Conservation (phyloP, 2,329 filamentous ascomycete genomes). For the Grosmannia penicillata region DNA sequence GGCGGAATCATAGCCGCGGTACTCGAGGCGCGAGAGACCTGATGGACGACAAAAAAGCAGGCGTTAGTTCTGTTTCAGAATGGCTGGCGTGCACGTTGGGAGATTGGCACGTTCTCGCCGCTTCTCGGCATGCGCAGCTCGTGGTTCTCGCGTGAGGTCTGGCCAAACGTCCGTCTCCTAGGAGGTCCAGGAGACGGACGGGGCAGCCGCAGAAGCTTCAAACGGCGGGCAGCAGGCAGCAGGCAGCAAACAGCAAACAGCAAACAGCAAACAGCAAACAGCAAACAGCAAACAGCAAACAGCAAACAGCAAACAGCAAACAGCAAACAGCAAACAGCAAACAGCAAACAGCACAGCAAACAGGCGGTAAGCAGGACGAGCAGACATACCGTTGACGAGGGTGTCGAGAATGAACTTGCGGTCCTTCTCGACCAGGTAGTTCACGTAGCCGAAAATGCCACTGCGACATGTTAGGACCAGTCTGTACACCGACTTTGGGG, state of each 20-base stretch:
- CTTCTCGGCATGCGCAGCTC: too few species aligned
- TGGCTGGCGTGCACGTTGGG: too few species aligned
- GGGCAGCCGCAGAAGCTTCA: too few species aligned
- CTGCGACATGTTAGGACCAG: conserved; percentile 24
- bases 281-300: too few species aligned
- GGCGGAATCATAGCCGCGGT: conserved; percentile 96
- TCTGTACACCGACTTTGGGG: neutral
- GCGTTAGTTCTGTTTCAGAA: conserved; percentile 15
- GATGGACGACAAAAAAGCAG: conserved; percentile 5
- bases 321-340: neutral
- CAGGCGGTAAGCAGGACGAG: conserved; percentile 4
- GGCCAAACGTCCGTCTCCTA: too few species aligned
- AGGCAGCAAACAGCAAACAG: too few species aligned
- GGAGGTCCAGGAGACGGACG: too few species aligned
- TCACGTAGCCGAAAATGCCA: conserved; percentile 97
- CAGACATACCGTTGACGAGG: conserved; percentile 70
- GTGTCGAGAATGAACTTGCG: conserved; percentile 92
- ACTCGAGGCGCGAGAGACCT: conserved; percentile 93
- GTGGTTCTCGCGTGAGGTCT: too few species aligned
- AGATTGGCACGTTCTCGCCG: too few species aligned
- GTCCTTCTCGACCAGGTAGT: conserved; percentile 98
- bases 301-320: too few species aligned
- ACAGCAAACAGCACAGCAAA: neutral
- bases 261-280: too few species aligned
- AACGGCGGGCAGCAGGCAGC: too few species aligned